These are phyloP conservation scores for Ogataea minuta DNA, from an alignment of 805 yeast genomes.

Conservation along the genomic window DNA sequence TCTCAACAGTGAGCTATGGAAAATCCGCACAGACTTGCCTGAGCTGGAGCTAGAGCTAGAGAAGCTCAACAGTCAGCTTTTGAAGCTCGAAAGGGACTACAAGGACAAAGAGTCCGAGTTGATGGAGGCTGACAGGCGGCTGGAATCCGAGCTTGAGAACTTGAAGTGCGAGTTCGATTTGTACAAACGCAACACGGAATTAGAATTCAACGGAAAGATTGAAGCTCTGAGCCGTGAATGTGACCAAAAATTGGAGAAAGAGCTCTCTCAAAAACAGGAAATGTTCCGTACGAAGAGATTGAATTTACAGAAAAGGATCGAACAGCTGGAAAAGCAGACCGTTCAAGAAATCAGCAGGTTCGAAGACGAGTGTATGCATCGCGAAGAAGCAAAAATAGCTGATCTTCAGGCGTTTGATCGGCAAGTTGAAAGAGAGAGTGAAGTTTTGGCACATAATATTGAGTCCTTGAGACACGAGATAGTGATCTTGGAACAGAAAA, in stretches of 20 bases:
- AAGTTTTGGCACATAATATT: constrained; percentile 1
- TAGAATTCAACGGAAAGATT: constrained; percentile 31
- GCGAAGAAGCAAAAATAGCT: background rate
- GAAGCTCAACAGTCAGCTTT: constrained; percentile 28
- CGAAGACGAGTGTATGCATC: background rate
- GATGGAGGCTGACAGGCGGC: constrained; percentile 20
- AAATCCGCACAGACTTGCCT: constrained; percentile 26
- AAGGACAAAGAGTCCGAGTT: constrained; percentile 34
- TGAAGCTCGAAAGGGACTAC: constrained; percentile 19
- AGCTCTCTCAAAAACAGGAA: constrained; percentile 36
- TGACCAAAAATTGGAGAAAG: constrained; percentile 34
- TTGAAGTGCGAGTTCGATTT: constrained; percentile 37
- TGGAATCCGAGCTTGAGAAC: constrained; percentile 28
- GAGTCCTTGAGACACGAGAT: background rate
- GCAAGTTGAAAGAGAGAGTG: constrained; percentile 2
- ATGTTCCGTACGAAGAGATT: background rate
- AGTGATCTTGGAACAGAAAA: background rate
- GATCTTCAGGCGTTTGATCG: constrained; percentile 6
- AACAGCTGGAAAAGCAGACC: background rate
- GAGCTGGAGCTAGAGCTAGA: constrained; percentile 29
- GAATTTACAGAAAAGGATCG: constrained; percentile 1
- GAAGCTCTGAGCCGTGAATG: constrained; percentile 18
- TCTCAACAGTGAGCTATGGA: constrained; percentile 27
- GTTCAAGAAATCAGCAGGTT: background rate
- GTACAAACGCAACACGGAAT: constrained; percentile 32